Conservation (phyloP, 352 stramenopile genomes). For the Phytophthora ohioensis region DNA sequence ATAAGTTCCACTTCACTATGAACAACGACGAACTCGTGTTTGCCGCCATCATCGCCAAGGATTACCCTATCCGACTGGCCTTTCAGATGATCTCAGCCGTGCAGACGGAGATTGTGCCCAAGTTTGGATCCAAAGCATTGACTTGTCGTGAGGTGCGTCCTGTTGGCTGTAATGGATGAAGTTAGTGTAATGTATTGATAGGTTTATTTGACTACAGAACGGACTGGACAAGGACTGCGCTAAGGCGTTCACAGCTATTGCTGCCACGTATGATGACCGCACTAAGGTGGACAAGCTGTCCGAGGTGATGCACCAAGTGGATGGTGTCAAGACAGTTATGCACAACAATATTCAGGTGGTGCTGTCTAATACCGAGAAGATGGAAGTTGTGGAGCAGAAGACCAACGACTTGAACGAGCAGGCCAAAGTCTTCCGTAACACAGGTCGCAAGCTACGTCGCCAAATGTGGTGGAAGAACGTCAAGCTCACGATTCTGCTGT, state of each 20-base stretch:
- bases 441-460: conserved; percentile 76
- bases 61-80: conserved; percentile 84
- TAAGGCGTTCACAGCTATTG: conserved; percentile 69
- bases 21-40: conserved; percentile 91
- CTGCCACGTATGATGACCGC: conserved; percentile 81
- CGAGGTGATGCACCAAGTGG: conserved; percentile 85
- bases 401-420: conserved; percentile 90
- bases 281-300: conserved; percentile 91
- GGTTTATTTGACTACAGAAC: conserved; percentile 43
- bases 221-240: conserved; percentile 82
- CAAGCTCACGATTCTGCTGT: conserved; percentile 75
- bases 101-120: conserved; percentile 81
- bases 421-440: conserved; percentile 89
- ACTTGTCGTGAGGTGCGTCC: conserved; percentile 76
- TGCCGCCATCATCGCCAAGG: conserved; percentile 77
- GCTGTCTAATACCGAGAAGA: conserved; percentile 89
- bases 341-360: conserved; percentile 91
- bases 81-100: conserved; percentile 85
- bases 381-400: conserved; percentile 90
- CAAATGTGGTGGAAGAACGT: conserved; percentile 92
- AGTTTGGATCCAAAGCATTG: conserved; percentile 77
- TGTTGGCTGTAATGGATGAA: neutral
- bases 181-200: conserved; percentile 6
- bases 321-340: conserved; percentile 86
- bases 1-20: conserved; percentile 92